Evolutionary conservation across 192 early-diverging fungal genomes (phyloP).

Genomic region (Ambispora gerdemannii): DNA sequence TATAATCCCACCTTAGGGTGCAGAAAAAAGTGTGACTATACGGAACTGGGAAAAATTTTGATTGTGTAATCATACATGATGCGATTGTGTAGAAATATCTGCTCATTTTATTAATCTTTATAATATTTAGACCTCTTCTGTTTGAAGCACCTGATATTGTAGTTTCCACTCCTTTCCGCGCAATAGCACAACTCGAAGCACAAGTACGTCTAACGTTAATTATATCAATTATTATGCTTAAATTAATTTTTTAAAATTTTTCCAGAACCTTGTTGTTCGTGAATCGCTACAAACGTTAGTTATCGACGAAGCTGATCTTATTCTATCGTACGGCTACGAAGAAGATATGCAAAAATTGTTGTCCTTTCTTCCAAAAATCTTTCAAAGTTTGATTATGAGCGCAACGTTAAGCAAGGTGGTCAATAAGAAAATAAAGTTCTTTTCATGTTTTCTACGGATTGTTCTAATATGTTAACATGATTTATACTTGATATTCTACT

Average conservation of each 20-base stretch:
- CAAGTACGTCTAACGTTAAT: conserved; percentile 41
- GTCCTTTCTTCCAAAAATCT: conserved; percentile 75
- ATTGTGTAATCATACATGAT: too few relatives aligned
- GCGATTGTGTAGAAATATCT: too few relatives aligned
- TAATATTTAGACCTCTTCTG: conserved; percentile 64
- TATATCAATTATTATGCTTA: too few relatives aligned
- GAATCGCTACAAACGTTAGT: conserved; percentile 76
- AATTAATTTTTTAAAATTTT: conserved; percentile 30
- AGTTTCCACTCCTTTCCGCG: conserved; percentile 81
- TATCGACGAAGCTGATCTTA: conserved; percentile 95
- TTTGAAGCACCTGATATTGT: conserved; percentile 84
- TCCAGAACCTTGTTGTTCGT: conserved; percentile 48
- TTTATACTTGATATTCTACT: background rate
- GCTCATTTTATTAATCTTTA: background rate
- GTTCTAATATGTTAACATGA: background rate
- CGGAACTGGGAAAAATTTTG: too few relatives aligned
- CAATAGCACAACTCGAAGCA: conserved; percentile 71
- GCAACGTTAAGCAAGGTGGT: conserved; percentile 83
- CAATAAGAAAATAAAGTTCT: too few relatives aligned
- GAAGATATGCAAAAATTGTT: conserved; percentile 81
- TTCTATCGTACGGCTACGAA: conserved; percentile 91
- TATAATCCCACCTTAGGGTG: too few relatives aligned
- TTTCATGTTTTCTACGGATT: conserved; percentile 4
- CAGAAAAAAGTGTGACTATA: too few relatives aligned
- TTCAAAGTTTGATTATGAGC: conserved; percentile 91